A percentile compares a stretch with the other conserved stretches of the same genome.
Conservation (phyloP, 352 stramenopile species). For the Achlya hypogyna region DNA sequence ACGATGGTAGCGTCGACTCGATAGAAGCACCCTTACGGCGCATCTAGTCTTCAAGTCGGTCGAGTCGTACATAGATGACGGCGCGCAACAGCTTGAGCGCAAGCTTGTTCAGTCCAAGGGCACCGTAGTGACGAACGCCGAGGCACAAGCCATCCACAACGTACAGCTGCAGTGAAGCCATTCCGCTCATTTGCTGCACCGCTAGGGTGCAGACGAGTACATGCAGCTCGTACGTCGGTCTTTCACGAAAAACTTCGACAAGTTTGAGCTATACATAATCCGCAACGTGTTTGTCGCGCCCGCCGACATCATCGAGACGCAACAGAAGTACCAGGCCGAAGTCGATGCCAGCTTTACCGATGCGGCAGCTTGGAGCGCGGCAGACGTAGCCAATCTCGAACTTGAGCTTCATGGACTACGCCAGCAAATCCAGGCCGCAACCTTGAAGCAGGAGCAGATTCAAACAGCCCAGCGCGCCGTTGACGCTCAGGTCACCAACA, state of each 20-base stretch:
- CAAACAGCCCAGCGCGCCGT: neutral
- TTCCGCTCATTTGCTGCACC: neutral
- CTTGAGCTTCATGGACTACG: neutral
- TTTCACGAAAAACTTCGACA: slow-evolving; percentile 80
- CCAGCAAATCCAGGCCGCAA: slow-evolving; percentile 5
- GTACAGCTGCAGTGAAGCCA: neutral
- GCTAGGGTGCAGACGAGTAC: slow-evolving; percentile 50
- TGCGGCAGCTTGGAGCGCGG: neutral
- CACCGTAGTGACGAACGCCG: neutral
- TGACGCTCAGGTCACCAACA: neutral
- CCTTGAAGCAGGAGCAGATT: neutral
- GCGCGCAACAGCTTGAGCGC: neutral
- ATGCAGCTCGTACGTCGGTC: slow-evolving; percentile 45
- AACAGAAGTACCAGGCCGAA: neutral
- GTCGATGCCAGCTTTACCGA: neutral
- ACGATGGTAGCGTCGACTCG: neutral
- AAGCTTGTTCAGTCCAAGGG: slow-evolving; percentile 12
- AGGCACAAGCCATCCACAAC: slow-evolving; percentile 9
- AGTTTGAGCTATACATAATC: slow-evolving; percentile 69
- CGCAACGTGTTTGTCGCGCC: slow-evolving; percentile 67
- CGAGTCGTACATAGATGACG: slow-evolving; percentile 12
- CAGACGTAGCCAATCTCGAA: neutral
- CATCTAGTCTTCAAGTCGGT: slow-evolving; percentile 19
- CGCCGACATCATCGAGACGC: slow-evolving; percentile 27
- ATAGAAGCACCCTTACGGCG: too few species aligned